Evolutionary conservation across 1,139 yeast genomes (phyloP).

Genomic region (Scheffersomyces cryptocercus): DNA sequence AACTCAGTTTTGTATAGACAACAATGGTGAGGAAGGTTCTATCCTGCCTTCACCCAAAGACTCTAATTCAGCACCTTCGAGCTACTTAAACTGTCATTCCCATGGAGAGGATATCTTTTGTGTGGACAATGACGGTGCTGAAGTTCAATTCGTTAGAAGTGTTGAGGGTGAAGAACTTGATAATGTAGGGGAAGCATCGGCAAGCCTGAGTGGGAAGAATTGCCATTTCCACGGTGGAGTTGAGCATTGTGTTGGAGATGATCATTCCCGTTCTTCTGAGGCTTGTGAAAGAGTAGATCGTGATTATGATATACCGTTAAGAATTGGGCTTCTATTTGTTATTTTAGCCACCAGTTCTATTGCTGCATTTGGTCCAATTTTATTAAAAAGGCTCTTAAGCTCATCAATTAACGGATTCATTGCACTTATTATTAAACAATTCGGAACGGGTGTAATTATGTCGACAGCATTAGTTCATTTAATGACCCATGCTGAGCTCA

Average conservation of each 20-base stretch:
- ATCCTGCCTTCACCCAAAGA: constrained; percentile 27
- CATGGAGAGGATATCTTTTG: constrained; percentile 4
- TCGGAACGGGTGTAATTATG: constrained; percentile 27
- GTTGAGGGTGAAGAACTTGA: not conserved
- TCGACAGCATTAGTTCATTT: constrained; percentile 31
- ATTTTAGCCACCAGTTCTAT: constrained; percentile 30
- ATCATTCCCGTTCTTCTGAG: constrained; percentile 3
- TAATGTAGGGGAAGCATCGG: not conserved
- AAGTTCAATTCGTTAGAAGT: not conserved
- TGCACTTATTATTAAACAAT: constrained; percentile 18
- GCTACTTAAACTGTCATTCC: constrained; percentile 6
- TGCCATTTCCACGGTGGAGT: constrained; percentile 45
- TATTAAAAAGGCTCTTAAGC: constrained; percentile 18
- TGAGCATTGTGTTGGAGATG: constrained; percentile 32
- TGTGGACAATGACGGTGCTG: constrained; percentile 1
- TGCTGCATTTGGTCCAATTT: constrained; percentile 28
- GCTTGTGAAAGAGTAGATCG: constrained; percentile 22
- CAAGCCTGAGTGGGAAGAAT: constrained; percentile 12
- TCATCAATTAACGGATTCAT: constrained; percentile 20
- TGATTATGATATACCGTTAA: constrained; percentile 26
- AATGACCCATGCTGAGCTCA: constrained; percentile 19
- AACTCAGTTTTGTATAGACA: constrained; percentile 24
- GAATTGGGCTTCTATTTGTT: constrained; percentile 32
- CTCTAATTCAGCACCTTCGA: constrained; percentile 17
- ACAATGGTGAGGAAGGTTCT: constrained; percentile 27